phyloP scores from a whole-genome alignment of 257 asterid species.

The Ajuga chamaepitys region DNA sequence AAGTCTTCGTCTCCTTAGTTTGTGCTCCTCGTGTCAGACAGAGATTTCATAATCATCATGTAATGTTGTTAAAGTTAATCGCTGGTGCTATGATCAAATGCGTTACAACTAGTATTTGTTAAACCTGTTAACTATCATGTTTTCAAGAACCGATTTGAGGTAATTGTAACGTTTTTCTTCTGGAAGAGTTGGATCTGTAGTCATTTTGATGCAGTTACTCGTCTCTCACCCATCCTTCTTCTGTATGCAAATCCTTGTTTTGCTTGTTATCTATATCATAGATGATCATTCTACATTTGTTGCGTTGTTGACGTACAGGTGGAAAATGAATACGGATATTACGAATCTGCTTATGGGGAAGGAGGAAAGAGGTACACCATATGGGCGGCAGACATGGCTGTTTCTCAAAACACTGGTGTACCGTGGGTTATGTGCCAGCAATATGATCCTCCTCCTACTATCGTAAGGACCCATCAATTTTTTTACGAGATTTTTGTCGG shows the following conservation, averaged over 20 bases:
- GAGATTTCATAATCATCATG: not conserved
- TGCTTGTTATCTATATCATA: constrained; percentile 8
- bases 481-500: not conserved
- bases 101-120: not conserved
- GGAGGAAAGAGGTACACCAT: constrained; percentile 77
- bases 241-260: not conserved
- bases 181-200: not conserved
- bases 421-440: constrained; percentile 99
- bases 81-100: not conserved
- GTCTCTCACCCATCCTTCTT: not conserved
- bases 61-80: not conserved
- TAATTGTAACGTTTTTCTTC: not conserved
- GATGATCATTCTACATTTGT: not conserved
- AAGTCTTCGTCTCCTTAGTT: constrained; percentile 21
- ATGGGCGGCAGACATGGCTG: constrained; percentile 91
- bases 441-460: constrained; percentile 70
- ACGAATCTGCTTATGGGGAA: constrained; percentile 74
- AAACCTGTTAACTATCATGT: not conserved
- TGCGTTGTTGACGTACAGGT: constrained; percentile 42
- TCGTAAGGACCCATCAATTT: constrained; percentile 42
- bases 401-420: constrained; percentile 76
- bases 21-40: not conserved
- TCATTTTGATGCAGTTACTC: not conserved
- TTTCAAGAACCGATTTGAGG: not conserved
- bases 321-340: constrained; percentile 88